Percentiles rank a stretch among this genome's conserved stretches.
Conservation (phyloP, 1,284 basidiomycete genomes). For the Veloboletus limbatus region DNA sequence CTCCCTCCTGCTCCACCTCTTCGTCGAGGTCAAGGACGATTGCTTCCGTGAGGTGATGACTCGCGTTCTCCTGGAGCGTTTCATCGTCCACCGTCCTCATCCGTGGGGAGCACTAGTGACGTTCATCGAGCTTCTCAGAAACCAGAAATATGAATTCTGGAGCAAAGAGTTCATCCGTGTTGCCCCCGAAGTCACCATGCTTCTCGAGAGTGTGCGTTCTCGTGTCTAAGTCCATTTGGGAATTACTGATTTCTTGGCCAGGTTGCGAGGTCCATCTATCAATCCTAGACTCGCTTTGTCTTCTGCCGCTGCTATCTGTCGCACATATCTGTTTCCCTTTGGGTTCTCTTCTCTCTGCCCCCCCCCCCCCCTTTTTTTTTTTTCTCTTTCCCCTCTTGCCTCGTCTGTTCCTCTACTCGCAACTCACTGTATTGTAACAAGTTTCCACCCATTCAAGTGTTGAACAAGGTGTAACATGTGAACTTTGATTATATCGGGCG, state of each 20-base stretch:
- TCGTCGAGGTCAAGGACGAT: constrained; percentile 71
- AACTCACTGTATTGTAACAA: constrained; percentile 79
- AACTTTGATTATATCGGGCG: constrained; percentile 44
- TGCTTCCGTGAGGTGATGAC: constrained; percentile 89
- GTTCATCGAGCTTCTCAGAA: constrained; percentile 88
- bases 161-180: constrained; percentile 78
- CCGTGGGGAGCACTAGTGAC: constrained; percentile 96
- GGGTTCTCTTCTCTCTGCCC: constrained; percentile 37
- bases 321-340: constrained; percentile 52
- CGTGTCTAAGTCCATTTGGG: constrained; percentile 1
- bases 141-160: constrained; percentile 85
- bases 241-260: constrained; percentile 28
- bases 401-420: constrained; percentile 29
- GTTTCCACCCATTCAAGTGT: constrained; percentile 54
- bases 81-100: constrained; percentile 92
- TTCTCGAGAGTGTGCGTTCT: constrained; percentile 72
- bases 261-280: constrained; percentile 73
- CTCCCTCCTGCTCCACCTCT: constrained; percentile 84
- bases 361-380: constrained; percentile 29
- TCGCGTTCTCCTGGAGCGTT: constrained; percentile 88
- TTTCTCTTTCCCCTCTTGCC: constrained; percentile 34
- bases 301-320: constrained; percentile 40
- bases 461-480: constrained; percentile 47
- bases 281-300: constrained; percentile 62
- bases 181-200: constrained; percentile 76